These are phyloP conservation scores for Papiliotrema flavescens DNA, from an alignment of 1,284 basidiomycete species.

Conservation along the genomic window DNA sequence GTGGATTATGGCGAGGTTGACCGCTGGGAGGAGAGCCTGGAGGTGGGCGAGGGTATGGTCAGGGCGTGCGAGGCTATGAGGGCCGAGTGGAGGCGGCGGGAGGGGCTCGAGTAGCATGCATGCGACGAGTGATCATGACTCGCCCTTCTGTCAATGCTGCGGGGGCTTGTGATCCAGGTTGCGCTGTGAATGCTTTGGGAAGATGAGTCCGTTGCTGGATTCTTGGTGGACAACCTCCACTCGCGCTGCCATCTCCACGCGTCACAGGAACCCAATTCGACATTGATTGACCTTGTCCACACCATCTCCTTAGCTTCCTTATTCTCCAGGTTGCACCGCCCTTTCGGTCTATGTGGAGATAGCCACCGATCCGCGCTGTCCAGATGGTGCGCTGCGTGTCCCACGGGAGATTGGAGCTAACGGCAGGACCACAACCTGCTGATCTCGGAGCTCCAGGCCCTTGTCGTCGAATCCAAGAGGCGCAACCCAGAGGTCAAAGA, in stretches of 20 bases:
- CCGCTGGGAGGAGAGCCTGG: conserved; percentile 28
- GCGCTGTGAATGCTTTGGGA: too few relatives aligned
- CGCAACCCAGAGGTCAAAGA: conserved; percentile 79
- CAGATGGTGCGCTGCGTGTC: conserved; percentile 1
- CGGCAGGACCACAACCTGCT: conserved; percentile 47
- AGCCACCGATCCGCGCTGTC: too few relatives aligned
- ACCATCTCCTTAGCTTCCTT: too few relatives aligned
- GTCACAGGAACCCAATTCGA: too few relatives aligned
- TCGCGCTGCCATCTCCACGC: too few relatives aligned
- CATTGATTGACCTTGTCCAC: too few relatives aligned
- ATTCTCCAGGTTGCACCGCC: too few relatives aligned
- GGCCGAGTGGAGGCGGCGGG: conserved; percentile 24
- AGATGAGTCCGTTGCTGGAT: too few relatives aligned
- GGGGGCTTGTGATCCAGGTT: too few relatives aligned
- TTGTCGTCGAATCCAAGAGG: conserved; percentile 73
- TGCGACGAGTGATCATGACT: not conserved
- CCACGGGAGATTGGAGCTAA: not conserved
- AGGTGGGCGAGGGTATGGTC: conserved; percentile 21
- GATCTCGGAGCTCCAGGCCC: conserved; percentile 56
- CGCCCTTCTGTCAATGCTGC: not conserved
- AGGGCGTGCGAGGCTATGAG: conserved; percentile 31
- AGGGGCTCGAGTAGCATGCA: conserved; percentile 19
- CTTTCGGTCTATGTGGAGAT: too few relatives aligned
- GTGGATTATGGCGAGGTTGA: conserved; percentile 42
- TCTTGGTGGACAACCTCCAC: too few relatives aligned